Conservation (phyloP, 1,284 basidiomycete species). For the Ustilago lituana region DNA sequence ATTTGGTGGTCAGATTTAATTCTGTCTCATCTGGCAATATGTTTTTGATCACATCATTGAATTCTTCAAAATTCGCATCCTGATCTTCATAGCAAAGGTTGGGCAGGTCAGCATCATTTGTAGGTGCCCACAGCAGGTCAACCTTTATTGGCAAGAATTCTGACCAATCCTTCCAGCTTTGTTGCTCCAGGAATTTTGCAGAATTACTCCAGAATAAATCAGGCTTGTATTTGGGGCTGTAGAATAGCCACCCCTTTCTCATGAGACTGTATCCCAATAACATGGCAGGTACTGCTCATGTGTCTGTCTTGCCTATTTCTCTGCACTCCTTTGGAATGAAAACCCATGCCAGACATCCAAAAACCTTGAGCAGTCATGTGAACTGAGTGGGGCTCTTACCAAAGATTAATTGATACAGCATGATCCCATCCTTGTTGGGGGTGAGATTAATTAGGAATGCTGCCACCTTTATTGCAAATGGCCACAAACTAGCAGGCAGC, state of each 20-base stretch:
- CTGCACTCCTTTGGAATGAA: neutral
- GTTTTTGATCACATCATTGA: neutral
- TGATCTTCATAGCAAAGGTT: neutral
- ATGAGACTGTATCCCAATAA: neutral
- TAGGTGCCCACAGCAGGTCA: neutral
- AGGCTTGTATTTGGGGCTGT: neutral
- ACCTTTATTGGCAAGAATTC: neutral
- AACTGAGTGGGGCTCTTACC: neutral
- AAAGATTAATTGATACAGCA: too few relatives aligned
- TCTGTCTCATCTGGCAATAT: too few relatives aligned
- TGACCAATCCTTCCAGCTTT: neutral
- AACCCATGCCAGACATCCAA: constrained; percentile 2
- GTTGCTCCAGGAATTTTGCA: neutral
- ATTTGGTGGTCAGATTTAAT: too few relatives aligned
- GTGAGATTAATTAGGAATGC: too few relatives aligned
- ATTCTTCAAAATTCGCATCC: neutral
- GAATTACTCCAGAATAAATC: neutral
- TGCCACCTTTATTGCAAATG: too few relatives aligned
- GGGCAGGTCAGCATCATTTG: neutral
- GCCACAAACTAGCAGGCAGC: too few relatives aligned
- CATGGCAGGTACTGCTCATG: neutral
- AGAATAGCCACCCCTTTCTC: neutral
- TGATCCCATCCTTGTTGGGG: too few relatives aligned
- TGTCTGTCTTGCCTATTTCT: neutral
- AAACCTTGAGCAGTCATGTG: neutral